These are phyloP conservation scores for Thinopyrum elongatum DNA, from an alignment of 176 grass and related monocot genomes.

Conservation along the genomic window DNA sequence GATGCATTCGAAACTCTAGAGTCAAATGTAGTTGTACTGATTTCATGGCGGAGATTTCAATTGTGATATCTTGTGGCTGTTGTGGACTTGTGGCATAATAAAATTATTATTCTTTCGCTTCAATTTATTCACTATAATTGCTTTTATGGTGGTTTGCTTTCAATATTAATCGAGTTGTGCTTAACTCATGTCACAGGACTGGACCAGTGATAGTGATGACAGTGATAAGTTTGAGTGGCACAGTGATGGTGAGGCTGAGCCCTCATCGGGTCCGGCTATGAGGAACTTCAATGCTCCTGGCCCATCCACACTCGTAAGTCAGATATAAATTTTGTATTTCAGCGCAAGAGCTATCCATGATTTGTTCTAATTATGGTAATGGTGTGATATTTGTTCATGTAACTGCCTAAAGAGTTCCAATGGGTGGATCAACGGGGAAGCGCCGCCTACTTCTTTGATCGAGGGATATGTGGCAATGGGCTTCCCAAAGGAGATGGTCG, in stretches of 20 bases:
- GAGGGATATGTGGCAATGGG: constrained; percentile 52
- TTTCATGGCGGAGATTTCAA: not conserved
- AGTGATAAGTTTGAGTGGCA: constrained; percentile 25
- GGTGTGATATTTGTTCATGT: constrained; percentile 22
- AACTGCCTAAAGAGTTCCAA: constrained; percentile 29
- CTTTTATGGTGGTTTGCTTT: not conserved
- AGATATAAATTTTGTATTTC: not conserved
- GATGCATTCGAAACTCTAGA: not conserved
- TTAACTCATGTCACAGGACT: constrained; percentile 28
- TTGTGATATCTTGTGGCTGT: not conserved
- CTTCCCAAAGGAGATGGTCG: constrained; percentile 48
- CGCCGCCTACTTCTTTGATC: constrained; percentile 29
- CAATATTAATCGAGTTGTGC: not conserved
- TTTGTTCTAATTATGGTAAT: constrained; percentile 1
- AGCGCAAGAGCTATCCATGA: not conserved
- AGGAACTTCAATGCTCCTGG: constrained; percentile 3
- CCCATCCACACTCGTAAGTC: not conserved
- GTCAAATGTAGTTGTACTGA: not conserved
- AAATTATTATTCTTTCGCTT: not conserved
- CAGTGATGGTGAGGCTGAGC: constrained; percentile 4
- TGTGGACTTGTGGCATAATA: not conserved
- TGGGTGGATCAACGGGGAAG: constrained; percentile 1
- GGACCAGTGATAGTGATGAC: constrained; percentile 27
- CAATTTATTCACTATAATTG: not conserved
- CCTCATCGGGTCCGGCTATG: not conserved